Conservation (phyloP, 768 basidiomycete species). For the Cytidiella melzeri region DNA sequence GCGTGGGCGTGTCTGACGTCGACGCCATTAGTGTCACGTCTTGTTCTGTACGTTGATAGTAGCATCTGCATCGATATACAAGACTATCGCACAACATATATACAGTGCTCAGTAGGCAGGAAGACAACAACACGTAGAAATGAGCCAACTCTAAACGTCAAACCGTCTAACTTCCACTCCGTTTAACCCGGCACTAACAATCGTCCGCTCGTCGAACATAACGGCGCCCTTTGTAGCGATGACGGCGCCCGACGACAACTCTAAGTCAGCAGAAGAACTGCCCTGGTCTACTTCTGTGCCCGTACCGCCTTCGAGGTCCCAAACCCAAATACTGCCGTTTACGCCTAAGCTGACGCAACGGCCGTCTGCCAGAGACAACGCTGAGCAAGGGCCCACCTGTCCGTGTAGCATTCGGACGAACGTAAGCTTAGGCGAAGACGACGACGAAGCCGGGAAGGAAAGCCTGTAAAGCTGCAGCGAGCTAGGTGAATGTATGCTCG, state of each 20-base stretch:
- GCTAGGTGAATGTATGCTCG: constrained; percentile 39
- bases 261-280: constrained; percentile 1
- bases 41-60: too few relatives aligned
- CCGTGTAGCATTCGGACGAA: constrained; percentile 72
- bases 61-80: too few relatives aligned
- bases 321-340: constrained; percentile 77
- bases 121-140: too few relatives aligned
- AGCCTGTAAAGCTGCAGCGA: constrained; percentile 73
- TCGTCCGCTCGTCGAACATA: constrained; percentile 70
- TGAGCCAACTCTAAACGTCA: constrained; percentile 49
- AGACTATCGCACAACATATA: too few relatives aligned
- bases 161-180: constrained; percentile 49
- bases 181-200: constrained; percentile 40
- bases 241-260: constrained; percentile 36
- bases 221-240: constrained; percentile 36
- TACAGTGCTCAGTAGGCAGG: too few relatives aligned
- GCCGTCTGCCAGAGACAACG: constrained; percentile 73
- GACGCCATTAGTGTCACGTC: too few relatives aligned
- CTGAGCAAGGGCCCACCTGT: constrained; percentile 57
- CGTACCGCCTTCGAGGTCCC: constrained; percentile 67
- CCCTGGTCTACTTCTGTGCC: constrained; percentile 25
- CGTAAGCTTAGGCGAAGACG: constrained; percentile 55
- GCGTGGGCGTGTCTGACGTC: too few relatives aligned
- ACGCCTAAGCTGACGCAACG: constrained; percentile 70
- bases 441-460: constrained; percentile 46